A percentile compares a stretch with the other conserved stretches of the same genome.
Conservation (phyloP, 768 basidiomycete genomes). For the Mycena epipterygia region DNA sequence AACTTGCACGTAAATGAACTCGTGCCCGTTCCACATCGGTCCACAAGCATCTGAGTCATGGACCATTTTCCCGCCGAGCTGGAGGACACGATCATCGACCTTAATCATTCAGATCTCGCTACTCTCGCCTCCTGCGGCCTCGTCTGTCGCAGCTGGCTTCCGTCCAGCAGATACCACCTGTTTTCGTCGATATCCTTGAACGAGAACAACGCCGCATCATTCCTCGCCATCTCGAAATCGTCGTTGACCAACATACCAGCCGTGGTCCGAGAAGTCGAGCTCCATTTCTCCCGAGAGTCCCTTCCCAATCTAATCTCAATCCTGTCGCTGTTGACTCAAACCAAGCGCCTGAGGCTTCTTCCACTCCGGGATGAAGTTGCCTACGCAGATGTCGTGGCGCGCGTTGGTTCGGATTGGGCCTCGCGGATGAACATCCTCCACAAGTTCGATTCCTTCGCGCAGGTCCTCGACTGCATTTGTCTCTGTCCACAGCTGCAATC, state of each 20-base stretch:
- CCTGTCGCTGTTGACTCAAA: slow-evolving; percentile 1
- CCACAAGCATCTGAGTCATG: too few species aligned
- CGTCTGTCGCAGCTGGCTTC: slow-evolving; percentile 37
- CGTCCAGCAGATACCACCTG: slow-evolving; percentile 33
- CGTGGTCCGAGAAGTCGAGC: slow-evolving; percentile 22
- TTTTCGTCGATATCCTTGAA: slow-evolving; percentile 33
- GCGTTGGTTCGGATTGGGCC: slow-evolving; percentile 29
- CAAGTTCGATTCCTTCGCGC: slow-evolving; percentile 31
- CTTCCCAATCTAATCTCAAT: slow-evolving; percentile 9
- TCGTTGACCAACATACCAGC: not conserved
- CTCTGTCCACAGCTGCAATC: slow-evolving; percentile 29
- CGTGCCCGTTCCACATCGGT: too few species aligned
- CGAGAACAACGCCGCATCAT: not conserved
- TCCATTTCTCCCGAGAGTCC: slow-evolving; percentile 11
- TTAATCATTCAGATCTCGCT: slow-evolving; percentile 25
- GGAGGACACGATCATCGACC: slow-evolving; percentile 36
- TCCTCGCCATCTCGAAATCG: slow-evolving; percentile 9
- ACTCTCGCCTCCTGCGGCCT: slow-evolving; percentile 35
- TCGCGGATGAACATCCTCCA: too few species aligned
- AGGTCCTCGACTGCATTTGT: slow-evolving; percentile 25
- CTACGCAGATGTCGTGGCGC: too few species aligned
- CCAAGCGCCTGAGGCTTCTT: not conserved
- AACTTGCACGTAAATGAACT: too few species aligned
- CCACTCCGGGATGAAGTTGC: slow-evolving; percentile 4
- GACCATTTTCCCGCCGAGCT: slow-evolving; percentile 36